These are phyloP conservation scores for Fraxinus nigra DNA, from an alignment of 305 asterid species.

Conservation along the genomic window DNA sequence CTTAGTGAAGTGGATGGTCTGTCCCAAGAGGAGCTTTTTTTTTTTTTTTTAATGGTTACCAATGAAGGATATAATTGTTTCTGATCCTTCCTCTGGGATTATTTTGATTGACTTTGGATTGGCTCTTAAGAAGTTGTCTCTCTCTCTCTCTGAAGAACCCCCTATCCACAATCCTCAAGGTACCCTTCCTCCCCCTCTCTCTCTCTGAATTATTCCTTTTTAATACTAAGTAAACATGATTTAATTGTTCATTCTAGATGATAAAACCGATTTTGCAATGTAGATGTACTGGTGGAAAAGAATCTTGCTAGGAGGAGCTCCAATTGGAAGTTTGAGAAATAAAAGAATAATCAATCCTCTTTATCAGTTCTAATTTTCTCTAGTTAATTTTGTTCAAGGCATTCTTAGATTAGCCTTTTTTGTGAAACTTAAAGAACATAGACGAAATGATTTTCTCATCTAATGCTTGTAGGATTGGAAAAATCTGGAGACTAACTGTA, in stretches of 20 bases:
- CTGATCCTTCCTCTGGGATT: constrained; percentile 76
- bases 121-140: constrained; percentile 79
- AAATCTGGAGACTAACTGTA: constrained; percentile 44
- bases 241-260: neutral
- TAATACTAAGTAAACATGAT: neutral
- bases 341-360: constrained; percentile 2
- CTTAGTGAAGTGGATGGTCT: constrained; percentile 71
- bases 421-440: constrained; percentile 20
- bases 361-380: constrained; percentile 18
- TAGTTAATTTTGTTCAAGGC: constrained; percentile 17
- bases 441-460: constrained; percentile 28
- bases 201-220: neutral
- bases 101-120: constrained; percentile 79
- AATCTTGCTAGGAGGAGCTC: constrained; percentile 19
- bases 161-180: constrained; percentile 69
- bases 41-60: constrained; percentile 81
- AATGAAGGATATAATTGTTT: constrained; percentile 75
- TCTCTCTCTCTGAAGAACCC: constrained; percentile 82
- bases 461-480: constrained; percentile 44
- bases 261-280: constrained; percentile 17
- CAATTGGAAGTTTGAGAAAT: constrained; percentile 39
- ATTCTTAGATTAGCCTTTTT: constrained; percentile 23
- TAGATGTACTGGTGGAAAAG: constrained; percentile 44
- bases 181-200: neutral
- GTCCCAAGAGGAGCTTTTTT: constrained; percentile 77